Percentiles rank a stretch among this genome's conserved stretches.
Evolutionary conservation across 2,329 filamentous ascomycete genomes (phyloP).

Genomic region (Colletotrichum karsti): DNA sequence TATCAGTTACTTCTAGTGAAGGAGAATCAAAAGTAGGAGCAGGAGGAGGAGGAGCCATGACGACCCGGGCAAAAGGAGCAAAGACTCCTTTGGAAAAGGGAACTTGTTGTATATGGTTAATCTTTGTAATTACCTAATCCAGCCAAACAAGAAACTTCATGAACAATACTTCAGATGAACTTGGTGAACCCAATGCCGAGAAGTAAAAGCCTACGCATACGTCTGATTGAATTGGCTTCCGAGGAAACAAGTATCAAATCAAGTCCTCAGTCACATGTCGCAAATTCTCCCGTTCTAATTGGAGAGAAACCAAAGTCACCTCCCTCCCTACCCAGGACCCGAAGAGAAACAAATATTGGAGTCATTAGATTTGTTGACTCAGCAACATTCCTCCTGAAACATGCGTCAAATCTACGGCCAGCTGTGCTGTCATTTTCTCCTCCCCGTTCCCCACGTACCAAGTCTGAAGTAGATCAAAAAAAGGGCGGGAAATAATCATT

Average conservation of each 20-base stretch:
- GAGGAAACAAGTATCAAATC: background rate
- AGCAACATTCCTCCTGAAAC: conserved; percentile 3
- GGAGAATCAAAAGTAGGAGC: background rate
- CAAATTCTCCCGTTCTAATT: background rate
- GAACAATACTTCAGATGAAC: background rate
- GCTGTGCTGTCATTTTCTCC: background rate
- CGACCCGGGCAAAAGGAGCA: background rate
- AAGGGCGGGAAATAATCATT: background rate
- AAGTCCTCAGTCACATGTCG: background rate
- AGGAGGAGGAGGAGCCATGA: background rate
- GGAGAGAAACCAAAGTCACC: background rate
- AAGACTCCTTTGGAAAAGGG: background rate
- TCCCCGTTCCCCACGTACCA: background rate
- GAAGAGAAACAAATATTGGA: conserved; percentile 1
- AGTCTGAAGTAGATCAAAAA: too few relatives aligned
- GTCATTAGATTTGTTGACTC: background rate
- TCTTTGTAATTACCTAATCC: conserved; percentile 28
- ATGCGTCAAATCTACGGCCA: background rate
- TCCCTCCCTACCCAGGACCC: too few relatives aligned
- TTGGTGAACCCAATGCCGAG: background rate
- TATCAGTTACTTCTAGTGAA: background rate
- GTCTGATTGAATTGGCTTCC: too few relatives aligned
- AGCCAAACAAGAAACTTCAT: background rate
- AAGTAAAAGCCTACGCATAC: too few relatives aligned
- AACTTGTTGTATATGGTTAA: conserved; percentile 13